Evolutionary conservation across 352 stramenopile species (phyloP).

Genomic region (Globisporangium splendens): DNA sequence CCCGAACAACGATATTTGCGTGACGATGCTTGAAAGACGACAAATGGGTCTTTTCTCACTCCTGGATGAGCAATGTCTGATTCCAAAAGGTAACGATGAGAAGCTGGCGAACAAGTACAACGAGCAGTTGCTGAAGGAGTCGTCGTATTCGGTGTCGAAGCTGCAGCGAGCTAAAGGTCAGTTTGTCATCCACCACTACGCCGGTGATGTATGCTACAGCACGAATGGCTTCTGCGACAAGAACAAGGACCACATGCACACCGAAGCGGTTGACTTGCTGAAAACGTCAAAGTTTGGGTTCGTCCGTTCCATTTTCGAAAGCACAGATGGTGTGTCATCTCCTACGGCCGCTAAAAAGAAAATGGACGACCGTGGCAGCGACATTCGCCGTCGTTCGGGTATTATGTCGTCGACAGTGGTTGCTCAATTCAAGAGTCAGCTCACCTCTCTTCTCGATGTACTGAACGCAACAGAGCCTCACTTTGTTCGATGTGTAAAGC

Average conservation of each 20-base stretch:
- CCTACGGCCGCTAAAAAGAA: conserved; percentile 13
- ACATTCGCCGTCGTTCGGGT: conserved; percentile 54
- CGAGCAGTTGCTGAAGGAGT: conserved; percentile 52
- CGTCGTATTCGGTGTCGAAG: conserved; percentile 67
- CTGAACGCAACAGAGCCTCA: conserved; percentile 93
- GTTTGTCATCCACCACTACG: conserved; percentile 88
- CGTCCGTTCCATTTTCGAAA: conserved; percentile 69
- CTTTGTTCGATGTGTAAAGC: conserved; percentile 90
- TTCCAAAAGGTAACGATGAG: conserved; percentile 77
- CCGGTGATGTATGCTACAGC: conserved; percentile 79
- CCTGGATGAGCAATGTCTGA: conserved; percentile 84
- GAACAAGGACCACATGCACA: conserved; percentile 89
- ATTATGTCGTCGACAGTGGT: conserved; percentile 85
- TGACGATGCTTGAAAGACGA: conserved; percentile 67
- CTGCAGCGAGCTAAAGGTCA: conserved; percentile 75
- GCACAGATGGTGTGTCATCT: conserved; percentile 20
- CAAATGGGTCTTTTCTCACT: conserved; percentile 81
- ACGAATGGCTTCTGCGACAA: conserved; percentile 84
- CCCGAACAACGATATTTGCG: conserved; percentile 82
- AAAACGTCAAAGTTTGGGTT: conserved; percentile 62
- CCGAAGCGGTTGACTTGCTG: conserved; percentile 70
- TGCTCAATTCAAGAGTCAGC: conserved; percentile 93
- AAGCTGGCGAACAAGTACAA: conserved; percentile 86
- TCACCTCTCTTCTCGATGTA: conserved; percentile 90
- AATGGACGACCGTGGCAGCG: conserved; percentile 17